A percentile compares a stretch with the other conserved stretches of the same genome.
phyloP scores from a whole-genome alignment of 257 asterid species.

The Ligustrum vulgare region DNA sequence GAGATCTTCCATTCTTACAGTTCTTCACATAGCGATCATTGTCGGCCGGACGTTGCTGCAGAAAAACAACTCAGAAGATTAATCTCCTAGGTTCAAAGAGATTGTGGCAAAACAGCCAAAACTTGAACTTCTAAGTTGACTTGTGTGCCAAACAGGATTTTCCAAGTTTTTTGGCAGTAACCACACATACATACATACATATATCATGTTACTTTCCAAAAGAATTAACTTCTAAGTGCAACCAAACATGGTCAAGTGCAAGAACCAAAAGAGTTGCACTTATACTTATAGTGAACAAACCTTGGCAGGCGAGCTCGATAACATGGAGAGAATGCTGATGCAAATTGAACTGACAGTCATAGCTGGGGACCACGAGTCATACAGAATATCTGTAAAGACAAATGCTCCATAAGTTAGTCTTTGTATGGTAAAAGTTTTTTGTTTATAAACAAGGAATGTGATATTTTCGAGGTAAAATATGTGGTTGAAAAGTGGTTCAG shows the following conservation, averaged over 20 bases:
- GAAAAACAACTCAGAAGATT: background rate
- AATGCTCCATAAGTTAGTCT: background rate
- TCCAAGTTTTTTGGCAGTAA: too few relatives aligned
- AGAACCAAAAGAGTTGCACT: background rate
- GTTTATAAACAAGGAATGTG: too few relatives aligned
- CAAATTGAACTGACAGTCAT: conserved; percentile 97
- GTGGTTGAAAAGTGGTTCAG: too few relatives aligned
- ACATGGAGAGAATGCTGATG: conserved; percentile 96
- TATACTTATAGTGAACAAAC: conserved; percentile 32
- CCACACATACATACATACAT: background rate
- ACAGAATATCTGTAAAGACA: conserved; percentile 66
- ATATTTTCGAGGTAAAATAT: too few relatives aligned
- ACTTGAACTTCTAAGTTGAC: too few relatives aligned
- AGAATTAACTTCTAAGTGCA: background rate
- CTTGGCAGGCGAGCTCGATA: conserved; percentile 93
- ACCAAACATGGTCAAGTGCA: background rate
- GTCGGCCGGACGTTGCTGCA: conserved; percentile 95
- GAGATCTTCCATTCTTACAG: conserved; percentile 89
- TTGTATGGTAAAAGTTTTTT: too few relatives aligned
- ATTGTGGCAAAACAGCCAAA: background rate
- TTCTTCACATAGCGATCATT: conserved; percentile 97
- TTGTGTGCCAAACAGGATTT: background rate
- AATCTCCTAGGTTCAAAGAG: background rate
- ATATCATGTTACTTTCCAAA: background rate
- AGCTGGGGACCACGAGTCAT: conserved; percentile 99